Conservation (phyloP, 2,329 filamentous ascomycete species). For the Penicillium italicum region DNA sequence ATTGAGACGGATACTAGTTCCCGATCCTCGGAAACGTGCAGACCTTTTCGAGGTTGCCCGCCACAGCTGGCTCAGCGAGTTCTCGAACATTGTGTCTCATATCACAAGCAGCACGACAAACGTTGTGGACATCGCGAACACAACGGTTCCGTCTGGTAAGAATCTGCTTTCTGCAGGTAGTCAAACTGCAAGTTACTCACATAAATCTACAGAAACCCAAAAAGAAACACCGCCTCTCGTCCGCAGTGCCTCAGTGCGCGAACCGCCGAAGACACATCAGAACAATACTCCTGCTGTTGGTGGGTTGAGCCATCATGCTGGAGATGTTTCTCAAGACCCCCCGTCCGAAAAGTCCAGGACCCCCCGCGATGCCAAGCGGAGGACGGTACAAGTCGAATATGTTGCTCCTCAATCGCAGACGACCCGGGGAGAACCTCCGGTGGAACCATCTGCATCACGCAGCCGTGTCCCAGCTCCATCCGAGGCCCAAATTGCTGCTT, state of each 20-base stretch:
- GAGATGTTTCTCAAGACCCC: conserved; percentile 66
- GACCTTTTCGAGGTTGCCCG: conserved; percentile 96
- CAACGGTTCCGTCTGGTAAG: conserved; percentile 62
- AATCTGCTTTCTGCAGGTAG: neutral
- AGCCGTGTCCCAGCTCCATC: conserved; percentile 4
- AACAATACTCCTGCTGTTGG: conserved; percentile 48
- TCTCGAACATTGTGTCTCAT: conserved; percentile 91
- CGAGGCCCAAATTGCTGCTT: conserved; percentile 7
- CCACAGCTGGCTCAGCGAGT: conserved; percentile 97
- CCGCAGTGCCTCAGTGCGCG: conserved; percentile 90
- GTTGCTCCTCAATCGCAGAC: conserved; percentile 88
- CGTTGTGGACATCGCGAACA: conserved; percentile 77
- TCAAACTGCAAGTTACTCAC: neutral
- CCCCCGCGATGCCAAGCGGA: conserved; percentile 77
- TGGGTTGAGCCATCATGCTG: conserved; percentile 69
- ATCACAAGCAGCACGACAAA: conserved; percentile 95
- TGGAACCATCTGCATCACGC: conserved; percentile 17
- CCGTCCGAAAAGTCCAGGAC: conserved; percentile 62
- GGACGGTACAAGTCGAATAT: conserved; percentile 97
- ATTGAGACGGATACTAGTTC: conserved; percentile 86
- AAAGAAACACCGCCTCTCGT: conserved; percentile 61
- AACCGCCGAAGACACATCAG: conserved; percentile 66
- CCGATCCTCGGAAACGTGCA: conserved; percentile 88
- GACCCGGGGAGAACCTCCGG: conserved; percentile 58
- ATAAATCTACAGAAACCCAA: conserved; percentile 45